These are phyloP conservation scores for Sanghuangporus weigelae DNA, from an alignment of 1,284 basidiomycete genomes.

Conservation along the genomic window DNA sequence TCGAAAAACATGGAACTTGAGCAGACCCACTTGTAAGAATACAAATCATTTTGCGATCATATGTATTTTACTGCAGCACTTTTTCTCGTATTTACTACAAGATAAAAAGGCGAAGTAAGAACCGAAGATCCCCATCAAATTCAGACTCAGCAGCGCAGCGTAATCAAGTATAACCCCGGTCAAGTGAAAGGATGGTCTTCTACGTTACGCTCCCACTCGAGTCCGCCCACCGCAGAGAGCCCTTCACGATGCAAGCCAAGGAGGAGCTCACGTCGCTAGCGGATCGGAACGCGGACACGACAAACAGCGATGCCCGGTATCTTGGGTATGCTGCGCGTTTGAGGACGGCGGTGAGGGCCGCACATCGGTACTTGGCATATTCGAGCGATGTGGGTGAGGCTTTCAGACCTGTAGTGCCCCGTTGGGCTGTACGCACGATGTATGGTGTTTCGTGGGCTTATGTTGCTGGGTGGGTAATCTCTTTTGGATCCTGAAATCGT, in stretches of 20 bases:
- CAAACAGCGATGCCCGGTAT: conserved; percentile 59
- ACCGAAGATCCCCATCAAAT: too few relatives aligned
- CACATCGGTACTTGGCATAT: conserved; percentile 48
- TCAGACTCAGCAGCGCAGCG: too few relatives aligned
- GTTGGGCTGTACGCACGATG: conserved; percentile 72
- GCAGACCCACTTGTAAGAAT: too few relatives aligned
- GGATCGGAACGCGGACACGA: conserved; percentile 56
- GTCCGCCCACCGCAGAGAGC: conserved; percentile 5
- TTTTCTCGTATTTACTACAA: too few relatives aligned
- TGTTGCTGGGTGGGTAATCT: conserved; percentile 44
- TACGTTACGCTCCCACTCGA: conserved; percentile 2
- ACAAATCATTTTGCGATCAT: too few relatives aligned
- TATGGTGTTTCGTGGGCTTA: conserved; percentile 89
- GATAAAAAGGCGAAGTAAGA: too few relatives aligned
- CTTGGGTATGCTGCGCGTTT: conserved; percentile 78
- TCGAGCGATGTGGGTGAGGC: conserved; percentile 92
- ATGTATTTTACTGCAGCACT: too few relatives aligned
- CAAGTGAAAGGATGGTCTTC: conserved; percentile 8
- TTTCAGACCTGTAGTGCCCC: conserved; percentile 83
- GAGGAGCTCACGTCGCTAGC: conserved; percentile 35
- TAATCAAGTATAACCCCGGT: too few relatives aligned
- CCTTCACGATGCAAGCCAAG: conserved; percentile 11
- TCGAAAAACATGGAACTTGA: too few relatives aligned
- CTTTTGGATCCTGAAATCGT: conserved; percentile 10
- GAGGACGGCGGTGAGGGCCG: conserved; percentile 69